Evolutionary conservation across 345 rosid genomes (phyloP).

Genomic region (Citrus sinensis): DVS_A1.0 CM039165.1:17661501-17662000

Average conservation of each 20-base stretch:
- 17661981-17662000: neutral
- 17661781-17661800: neutral
- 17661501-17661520: too few relatives aligned
- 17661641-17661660: neutral
- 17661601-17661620: neutral
- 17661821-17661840: neutral
- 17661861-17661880: neutral
- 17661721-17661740: neutral
- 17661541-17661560: neutral
- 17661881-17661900: conserved; percentile 12
- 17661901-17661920: neutral
- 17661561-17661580: neutral
- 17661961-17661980: neutral
- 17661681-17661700: neutral
- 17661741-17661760: neutral
- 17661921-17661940: neutral
- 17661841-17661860: neutral
- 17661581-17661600: neutral
- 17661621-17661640: neutral
- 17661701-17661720: neutral
- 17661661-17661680: too few relatives aligned
- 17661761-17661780: conserved; percentile 1
- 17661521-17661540: too few relatives aligned
- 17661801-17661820: neutral
- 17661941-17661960: neutral